Evolutionary conservation across 805 yeast genomes (phyloP).

Genomic region (Nakazawaea sp.): DNA sequence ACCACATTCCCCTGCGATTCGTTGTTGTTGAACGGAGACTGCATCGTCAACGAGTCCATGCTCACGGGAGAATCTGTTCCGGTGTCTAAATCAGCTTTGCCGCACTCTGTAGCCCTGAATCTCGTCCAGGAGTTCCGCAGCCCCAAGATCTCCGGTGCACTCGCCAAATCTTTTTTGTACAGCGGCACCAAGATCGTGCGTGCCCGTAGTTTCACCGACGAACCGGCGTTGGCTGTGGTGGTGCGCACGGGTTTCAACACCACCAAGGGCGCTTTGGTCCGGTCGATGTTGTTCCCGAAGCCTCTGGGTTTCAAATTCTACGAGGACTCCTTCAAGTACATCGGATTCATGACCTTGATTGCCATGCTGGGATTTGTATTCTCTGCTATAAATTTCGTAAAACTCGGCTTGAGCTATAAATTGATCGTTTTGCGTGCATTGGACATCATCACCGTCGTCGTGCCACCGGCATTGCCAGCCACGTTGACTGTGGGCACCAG

Average conservation of each 20-base stretch:
- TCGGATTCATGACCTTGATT: constrained; percentile 86
- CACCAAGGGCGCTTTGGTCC: constrained; percentile 86
- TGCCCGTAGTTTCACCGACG: constrained; percentile 65
- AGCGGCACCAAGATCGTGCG: constrained; percentile 87
- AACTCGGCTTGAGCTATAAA: constrained; percentile 61
- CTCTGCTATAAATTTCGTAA: constrained; percentile 77
- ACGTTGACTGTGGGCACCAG: constrained; percentile 95
- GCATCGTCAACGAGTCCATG: constrained; percentile 97
- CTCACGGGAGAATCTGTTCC: constrained; percentile 98
- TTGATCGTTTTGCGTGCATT: constrained; percentile 82
- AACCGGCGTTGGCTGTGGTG: constrained; percentile 81
- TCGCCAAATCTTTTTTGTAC: constrained; percentile 73
- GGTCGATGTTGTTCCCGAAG: constrained; percentile 96
- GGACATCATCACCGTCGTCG: constrained; percentile 92
- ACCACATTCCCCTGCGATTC: constrained; percentile 83
- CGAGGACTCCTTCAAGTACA: constrained; percentile 89
- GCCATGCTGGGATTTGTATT: constrained; percentile 80
- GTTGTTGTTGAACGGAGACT: constrained; percentile 80
- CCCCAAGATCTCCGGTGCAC: constrained; percentile 50
- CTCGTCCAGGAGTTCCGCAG: constrained; percentile 50
- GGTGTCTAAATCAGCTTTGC: constrained; percentile 71
- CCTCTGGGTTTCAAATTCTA: constrained; percentile 92
- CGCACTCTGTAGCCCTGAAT: constrained; percentile 49
- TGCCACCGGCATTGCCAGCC: constrained; percentile 98
- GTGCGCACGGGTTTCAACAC: constrained; percentile 91